phyloP scores from a whole-genome alignment of 768 basidiomycete genomes.

The Suillus cothurnatus region DNA sequence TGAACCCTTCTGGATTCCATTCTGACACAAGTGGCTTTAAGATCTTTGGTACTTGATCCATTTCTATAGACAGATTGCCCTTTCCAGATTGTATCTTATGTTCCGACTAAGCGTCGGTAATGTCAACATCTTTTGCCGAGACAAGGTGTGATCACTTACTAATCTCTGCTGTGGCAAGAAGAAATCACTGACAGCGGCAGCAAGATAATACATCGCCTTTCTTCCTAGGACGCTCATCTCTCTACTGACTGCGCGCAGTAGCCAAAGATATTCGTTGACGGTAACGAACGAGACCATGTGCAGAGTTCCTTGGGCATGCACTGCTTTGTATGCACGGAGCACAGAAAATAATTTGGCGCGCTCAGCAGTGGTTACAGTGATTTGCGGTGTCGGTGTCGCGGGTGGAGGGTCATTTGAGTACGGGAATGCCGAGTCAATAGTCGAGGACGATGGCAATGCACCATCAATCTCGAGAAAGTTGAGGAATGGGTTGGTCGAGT shows the following conservation, averaged over 20 bases:
- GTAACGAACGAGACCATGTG: constrained; percentile 91
- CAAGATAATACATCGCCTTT: constrained; percentile 91
- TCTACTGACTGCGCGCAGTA: constrained; percentile 80
- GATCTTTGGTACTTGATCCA: constrained; percentile 99
- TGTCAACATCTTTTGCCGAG: background rate
- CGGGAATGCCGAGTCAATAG: constrained; percentile 21
- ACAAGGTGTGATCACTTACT: constrained; percentile 49
- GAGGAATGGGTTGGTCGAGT: constrained; percentile 97
- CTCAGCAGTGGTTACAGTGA: constrained; percentile 69
- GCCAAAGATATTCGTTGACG: constrained; percentile 95
- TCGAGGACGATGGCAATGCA: constrained; percentile 20
- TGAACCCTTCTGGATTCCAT: constrained; percentile 88
- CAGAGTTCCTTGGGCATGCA: constrained; percentile 71
- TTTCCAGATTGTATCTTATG: constrained; percentile 99
- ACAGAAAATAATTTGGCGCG: constrained; percentile 69
- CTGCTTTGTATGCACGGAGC: constrained; percentile 77
- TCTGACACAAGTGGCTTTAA: constrained; percentile 91
- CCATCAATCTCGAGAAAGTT: constrained; percentile 81
- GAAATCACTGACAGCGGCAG: constrained; percentile 98
- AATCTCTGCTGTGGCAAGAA: constrained; percentile 91
- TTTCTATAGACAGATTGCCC: constrained; percentile 90
- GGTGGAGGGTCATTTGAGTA: constrained; percentile 33
- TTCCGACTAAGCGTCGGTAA: constrained; percentile 62
- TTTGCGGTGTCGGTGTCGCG: constrained; percentile 41
- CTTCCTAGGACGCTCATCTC: constrained; percentile 72